A percentile compares a stretch with the other conserved stretches of the same genome.
Conservation (phyloP, 2,329 filamentous ascomycete species). For the Ophiostoma populinum region DNA sequence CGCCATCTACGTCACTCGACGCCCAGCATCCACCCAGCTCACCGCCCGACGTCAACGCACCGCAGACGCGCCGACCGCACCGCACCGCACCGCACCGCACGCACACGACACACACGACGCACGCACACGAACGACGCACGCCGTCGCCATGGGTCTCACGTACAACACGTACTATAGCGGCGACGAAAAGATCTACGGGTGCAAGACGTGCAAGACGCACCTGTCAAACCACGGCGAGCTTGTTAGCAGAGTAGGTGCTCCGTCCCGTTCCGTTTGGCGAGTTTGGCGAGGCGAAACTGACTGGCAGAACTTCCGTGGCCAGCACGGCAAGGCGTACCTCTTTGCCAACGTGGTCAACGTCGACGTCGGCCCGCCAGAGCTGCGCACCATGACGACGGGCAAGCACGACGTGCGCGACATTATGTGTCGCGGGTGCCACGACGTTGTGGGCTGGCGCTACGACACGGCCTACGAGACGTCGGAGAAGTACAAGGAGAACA, state of each 20-base stretch:
- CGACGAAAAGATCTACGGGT: constrained; percentile 70
- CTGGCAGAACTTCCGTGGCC: constrained; percentile 81
- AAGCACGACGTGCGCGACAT: constrained; percentile 91
- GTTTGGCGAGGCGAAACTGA: neutral
- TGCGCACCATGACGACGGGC: constrained; percentile 96
- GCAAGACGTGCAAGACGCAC: constrained; percentile 89
- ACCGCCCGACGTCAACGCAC: too few relatives aligned
- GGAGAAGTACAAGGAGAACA: constrained; percentile 98
- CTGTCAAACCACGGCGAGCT: constrained; percentile 92
- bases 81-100: too few relatives aligned
- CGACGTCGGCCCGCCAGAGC: constrained; percentile 63
- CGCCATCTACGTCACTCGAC: neutral
- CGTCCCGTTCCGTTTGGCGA: too few relatives aligned
- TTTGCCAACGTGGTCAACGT: constrained; percentile 93
- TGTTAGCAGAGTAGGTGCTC: constrained; percentile 55
- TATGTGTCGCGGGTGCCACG: constrained; percentile 73
- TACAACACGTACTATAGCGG: constrained; percentile 87
- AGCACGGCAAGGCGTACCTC: constrained; percentile 94
- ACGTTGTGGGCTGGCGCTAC: constrained; percentile 96
- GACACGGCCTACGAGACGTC: constrained; percentile 84
- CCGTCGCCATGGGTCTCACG: constrained; percentile 53
- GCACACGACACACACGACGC: too few relatives aligned
- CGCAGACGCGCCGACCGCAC: too few relatives aligned
- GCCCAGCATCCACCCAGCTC: neutral
- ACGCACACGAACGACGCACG: too few relatives aligned